Evolutionary conservation across 768 basidiomycete genomes (phyloP), one percentile per base, ranked within the genome.

Genomic region (Dacryopinax primogenitus): DNA sequence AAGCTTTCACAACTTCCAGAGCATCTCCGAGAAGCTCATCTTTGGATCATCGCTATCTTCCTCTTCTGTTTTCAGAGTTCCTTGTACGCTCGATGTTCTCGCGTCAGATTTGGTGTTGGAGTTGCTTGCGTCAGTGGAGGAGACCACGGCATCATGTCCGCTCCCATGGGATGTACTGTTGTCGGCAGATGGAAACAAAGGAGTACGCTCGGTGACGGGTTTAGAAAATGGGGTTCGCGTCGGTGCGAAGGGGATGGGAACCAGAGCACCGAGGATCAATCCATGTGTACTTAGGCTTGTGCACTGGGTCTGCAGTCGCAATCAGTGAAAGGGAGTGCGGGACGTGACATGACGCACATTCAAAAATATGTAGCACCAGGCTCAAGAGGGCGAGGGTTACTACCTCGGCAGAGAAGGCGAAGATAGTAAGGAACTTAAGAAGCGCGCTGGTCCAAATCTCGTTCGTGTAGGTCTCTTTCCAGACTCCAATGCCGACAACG

Each of bases 11-110:
- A 94, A 76, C 47, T 90, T 84, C 16, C 73, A 77, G 75, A 81
- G 80, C 35, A 90, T 76, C 72, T 90, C 88, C 26, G 76, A 69
- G 86, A 87, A 90, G 3, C 85, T 81, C 9, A 88, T 85, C 65
- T 67, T 63, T 33, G 68, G 66, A 12, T 71, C 68, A 1, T n/a
- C n/a, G n/a, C n/a, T n/a, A n/a, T n/a, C n/a, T 72, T 65, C 62
- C 68, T 30, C 7, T 58, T 21, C 3, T 28, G 9, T 32, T 58
- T 58, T 4, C 26, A 18, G 3, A 11, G 13, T 3, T 26, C 18
- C 18, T 58, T 3, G 9, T n/a, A n/a, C n/a, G n/a, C n/a, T n/a
- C n/a, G n/a, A n/a, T n/a, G n/a, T n/a, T n/a, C n/a, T n/a, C n/a
- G n/a, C n/a, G n/a, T n/a, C n/a, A n/a, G n/a, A n/a, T n/a, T n/a